These are phyloP conservation scores for Pleurotus djamor DNA, from an alignment of 768 basidiomycete species.

Conservation along the genomic window DNA sequence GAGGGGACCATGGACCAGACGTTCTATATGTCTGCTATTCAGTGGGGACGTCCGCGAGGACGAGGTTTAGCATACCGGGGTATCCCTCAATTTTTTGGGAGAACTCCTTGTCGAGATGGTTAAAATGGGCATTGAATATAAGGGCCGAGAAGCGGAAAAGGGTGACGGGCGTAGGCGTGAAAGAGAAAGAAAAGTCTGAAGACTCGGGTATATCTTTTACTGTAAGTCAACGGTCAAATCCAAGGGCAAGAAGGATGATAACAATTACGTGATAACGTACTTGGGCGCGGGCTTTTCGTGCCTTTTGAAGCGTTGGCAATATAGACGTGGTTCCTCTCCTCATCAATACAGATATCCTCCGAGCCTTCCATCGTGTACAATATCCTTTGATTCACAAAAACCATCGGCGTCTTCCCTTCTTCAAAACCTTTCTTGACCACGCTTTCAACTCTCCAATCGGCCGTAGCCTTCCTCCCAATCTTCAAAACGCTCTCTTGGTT, in stretches of 20 bases:
- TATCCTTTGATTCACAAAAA: conserved; percentile 71
- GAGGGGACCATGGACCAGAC: conserved; percentile 81
- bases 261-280: conserved; percentile 24
- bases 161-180: conserved; percentile 64
- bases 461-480: conserved; percentile 51
- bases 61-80: conserved; percentile 40
- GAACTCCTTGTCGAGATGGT: conserved; percentile 79
- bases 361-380: conserved; percentile 44
- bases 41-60: background rate
- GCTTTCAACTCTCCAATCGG: conserved; percentile 44
- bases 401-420: conserved; percentile 54
- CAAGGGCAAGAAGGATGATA: background rate
- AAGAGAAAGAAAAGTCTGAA: conserved; percentile 60
- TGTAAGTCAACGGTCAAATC: conserved; percentile 19
- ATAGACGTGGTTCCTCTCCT: conserved; percentile 73
- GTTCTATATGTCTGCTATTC: conserved; percentile 37
- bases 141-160: conserved; percentile 87
- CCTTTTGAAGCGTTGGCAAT: conserved; percentile 28
- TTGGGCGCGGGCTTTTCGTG: conserved; percentile 36
- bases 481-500: conserved; percentile 41
- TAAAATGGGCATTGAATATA: conserved; percentile 83
- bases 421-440: conserved; percentile 69
- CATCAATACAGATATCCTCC: conserved; percentile 45
- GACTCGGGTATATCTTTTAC: conserved; percentile 49
- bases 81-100: conserved; percentile 71